Conservation (phyloP, 2,329 filamentous ascomycete genomes). For the Fusarium proliferatum region DNA sequence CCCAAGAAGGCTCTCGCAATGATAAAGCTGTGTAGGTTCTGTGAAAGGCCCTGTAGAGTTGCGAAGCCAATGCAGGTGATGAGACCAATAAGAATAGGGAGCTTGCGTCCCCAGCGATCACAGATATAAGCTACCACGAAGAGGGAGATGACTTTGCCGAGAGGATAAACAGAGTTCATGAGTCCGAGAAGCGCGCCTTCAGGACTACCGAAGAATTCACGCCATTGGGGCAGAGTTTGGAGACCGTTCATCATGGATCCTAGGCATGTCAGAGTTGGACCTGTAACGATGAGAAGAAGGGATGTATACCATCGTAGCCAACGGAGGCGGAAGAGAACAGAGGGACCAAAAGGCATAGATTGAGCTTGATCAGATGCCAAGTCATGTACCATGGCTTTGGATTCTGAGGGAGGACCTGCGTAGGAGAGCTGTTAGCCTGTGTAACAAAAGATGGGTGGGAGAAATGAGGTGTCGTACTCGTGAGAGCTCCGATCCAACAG, state of each 20-base stretch:
- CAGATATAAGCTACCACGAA: constrained; percentile 51
- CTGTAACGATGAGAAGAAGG: accelerated
- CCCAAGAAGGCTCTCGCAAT: constrained; percentile 48
- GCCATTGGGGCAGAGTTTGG: constrained; percentile 55
- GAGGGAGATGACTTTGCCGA: constrained; percentile 53
- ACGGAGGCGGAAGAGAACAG: neutral
- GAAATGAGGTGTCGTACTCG: neutral
- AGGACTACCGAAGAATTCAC: constrained; percentile 53
- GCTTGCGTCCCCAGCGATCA: constrained; percentile 54
- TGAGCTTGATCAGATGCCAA: neutral
- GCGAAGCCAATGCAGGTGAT: constrained; percentile 46
- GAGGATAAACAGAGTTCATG: constrained; percentile 51
- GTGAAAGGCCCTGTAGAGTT: constrained; percentile 47
- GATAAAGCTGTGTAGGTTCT: constrained; percentile 46
- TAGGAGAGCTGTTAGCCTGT: neutral
- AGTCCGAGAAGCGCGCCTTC: constrained; percentile 50
- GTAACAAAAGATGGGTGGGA: accelerated
- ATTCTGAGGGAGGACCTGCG: neutral
- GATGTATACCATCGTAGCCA: neutral
- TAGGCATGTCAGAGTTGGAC: neutral
- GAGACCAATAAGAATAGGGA: constrained; percentile 50
- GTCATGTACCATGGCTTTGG: neutral
- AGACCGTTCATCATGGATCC: constrained; percentile 59
- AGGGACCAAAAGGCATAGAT: neutral
- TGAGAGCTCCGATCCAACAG: constrained; percentile 5